Evolutionary conservation across 23 red algal genomes (phyloP).

Genomic region (Cyanidiococcus yangmingshanensis): DNA sequence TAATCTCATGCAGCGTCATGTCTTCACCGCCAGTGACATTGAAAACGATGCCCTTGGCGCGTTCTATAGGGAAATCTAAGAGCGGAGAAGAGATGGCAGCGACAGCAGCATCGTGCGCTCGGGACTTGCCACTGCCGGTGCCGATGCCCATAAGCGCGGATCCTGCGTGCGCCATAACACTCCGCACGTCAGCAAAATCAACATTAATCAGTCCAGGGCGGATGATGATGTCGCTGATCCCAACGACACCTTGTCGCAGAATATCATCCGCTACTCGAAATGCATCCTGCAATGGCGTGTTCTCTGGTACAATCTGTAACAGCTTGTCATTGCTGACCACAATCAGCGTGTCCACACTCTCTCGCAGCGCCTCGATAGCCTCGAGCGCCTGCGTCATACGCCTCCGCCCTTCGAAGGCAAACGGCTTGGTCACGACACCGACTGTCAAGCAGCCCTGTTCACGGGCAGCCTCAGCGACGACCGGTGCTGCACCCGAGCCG

Average conservation of each 20-base stretch:
- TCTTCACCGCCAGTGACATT: constrained; percentile 33
- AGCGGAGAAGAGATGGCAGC: constrained; percentile 38
- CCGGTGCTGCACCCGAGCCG: constrained; percentile 26
- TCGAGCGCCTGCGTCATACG: constrained; percentile 29
- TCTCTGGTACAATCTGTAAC: constrained; percentile 31
- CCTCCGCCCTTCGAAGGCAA: constrained; percentile 28
- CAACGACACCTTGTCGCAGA: constrained; percentile 33
- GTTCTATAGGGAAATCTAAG: constrained; percentile 33
- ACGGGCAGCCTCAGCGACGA: constrained; percentile 21
- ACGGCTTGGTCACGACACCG: constrained; percentile 32
- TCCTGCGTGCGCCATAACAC: constrained; percentile 32
- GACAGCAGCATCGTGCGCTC: constrained; percentile 30
- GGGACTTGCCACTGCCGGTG: constrained; percentile 33
- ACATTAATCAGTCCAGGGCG: constrained; percentile 32
- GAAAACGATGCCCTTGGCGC: constrained; percentile 37
- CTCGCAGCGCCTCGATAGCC: constrained; percentile 25
- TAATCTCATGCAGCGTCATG: constrained; percentile 44
- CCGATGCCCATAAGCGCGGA: constrained; percentile 35
- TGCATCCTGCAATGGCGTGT: constrained; percentile 25
- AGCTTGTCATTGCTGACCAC: constrained; percentile 38
- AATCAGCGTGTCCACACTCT: constrained; percentile 33
- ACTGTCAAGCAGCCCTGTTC: constrained; percentile 32
- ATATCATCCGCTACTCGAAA: constrained; percentile 33
- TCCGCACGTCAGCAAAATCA: constrained; percentile 31
- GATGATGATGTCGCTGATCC: constrained; percentile 33